Percentiles rank a stretch among this genome's conserved stretches.
phyloP scores from a whole-genome alignment of 106 monocot species.

The Dendrobium officinale region DNA sequence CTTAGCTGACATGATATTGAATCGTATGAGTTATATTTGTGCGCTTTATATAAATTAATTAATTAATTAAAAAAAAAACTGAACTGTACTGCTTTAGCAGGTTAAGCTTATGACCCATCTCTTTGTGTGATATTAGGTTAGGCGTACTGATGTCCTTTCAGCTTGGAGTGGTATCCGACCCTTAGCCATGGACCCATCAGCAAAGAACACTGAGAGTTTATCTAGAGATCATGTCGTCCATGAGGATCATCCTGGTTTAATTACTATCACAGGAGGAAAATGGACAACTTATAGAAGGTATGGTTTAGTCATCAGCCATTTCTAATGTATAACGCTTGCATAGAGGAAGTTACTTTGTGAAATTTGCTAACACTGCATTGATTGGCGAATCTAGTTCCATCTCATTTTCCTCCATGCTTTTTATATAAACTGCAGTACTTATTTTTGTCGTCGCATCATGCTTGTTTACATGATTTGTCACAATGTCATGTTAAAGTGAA shows the following conservation, averaged over 20 bases:
- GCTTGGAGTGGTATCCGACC: constrained; percentile 99
- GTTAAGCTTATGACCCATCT: background rate
- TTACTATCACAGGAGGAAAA: constrained; percentile 98
- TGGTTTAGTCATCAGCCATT: background rate
- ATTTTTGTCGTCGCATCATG: too few relatives aligned
- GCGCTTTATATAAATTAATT: background rate
- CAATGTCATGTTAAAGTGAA: too few relatives aligned
- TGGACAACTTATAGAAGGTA: constrained; percentile 96
- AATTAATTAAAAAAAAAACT: background rate
- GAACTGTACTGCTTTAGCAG: background rate
- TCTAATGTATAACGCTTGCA: background rate
- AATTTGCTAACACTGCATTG: background rate
- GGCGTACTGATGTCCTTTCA: constrained; percentile 94
- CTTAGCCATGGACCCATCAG: constrained; percentile 81
- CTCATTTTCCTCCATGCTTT: background rate
- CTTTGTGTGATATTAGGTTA: constrained; percentile 40
- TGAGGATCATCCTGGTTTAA: constrained; percentile 89
- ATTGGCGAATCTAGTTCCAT: background rate
- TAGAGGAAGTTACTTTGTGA: background rate
- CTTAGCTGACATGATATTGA: background rate
- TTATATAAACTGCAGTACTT: background rate
- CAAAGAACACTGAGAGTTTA: constrained; percentile 93
- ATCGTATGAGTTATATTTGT: background rate
- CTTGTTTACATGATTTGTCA: too few relatives aligned
- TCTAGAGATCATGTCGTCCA: constrained; percentile 93